Conservation (phyloP, 1,284 basidiomycete species). For the Ceratobasidium papillatum region DNA sequence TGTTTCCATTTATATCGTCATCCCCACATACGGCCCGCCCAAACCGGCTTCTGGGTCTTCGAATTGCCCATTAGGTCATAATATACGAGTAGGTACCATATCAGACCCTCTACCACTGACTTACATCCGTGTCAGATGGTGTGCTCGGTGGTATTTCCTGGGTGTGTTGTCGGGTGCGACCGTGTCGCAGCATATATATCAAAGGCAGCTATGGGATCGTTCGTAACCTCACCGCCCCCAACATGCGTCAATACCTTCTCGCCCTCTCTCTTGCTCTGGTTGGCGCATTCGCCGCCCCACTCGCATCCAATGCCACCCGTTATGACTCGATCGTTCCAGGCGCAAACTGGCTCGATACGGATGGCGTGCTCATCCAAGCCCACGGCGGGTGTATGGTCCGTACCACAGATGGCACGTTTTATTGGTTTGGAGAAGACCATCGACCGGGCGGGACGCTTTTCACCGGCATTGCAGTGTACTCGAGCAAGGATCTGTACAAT, state of each 20-base stretch:
- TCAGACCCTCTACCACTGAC: neutral
- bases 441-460: constrained; percentile 31
- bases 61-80: neutral
- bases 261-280: neutral
- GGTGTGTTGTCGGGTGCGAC: neutral
- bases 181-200: neutral
- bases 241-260: neutral
- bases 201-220: neutral
- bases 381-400: constrained; percentile 46
- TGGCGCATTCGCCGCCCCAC: neutral
- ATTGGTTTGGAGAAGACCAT: constrained; percentile 45
- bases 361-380: constrained; percentile 45
- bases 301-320: constrained; percentile 21
- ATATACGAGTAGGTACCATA: neutral
- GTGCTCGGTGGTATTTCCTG: neutral
- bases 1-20: neutral
- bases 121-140: constrained; percentile 7
- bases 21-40: constrained; percentile 29
- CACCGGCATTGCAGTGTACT: constrained; percentile 45
- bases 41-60: constrained; percentile 39
- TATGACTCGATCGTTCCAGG: constrained; percentile 46
- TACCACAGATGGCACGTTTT: constrained; percentile 45
- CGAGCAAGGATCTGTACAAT: constrained; percentile 45
- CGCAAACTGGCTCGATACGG: constrained; percentile 47
- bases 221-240: neutral